Conservation (phyloP, 495 filamentous ascomycete species). For the Trichocladium antarcticum region DNA sequence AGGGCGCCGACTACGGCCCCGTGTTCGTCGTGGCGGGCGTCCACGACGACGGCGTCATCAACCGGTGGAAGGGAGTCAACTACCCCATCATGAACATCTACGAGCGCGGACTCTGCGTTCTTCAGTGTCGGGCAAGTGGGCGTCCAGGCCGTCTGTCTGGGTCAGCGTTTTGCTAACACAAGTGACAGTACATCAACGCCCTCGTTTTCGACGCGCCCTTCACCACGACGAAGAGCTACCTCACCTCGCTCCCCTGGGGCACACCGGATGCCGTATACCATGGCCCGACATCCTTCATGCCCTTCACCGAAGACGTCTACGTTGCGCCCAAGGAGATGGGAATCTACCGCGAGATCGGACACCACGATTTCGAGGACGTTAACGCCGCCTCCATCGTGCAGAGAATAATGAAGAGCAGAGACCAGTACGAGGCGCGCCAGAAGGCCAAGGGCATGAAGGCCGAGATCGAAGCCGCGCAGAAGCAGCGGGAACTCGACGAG, state of each 20-base stretch:
- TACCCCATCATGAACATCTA: conserved; percentile 99
- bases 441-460: conserved; percentile 77
- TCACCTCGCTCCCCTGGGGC: conserved; percentile 63
- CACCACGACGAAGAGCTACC: conserved; percentile 61
- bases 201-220: conserved; percentile 86
- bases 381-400: conserved; percentile 89
- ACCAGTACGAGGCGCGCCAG: conserved; percentile 83
- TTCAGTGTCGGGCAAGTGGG: conserved; percentile 71
- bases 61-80: conserved; percentile 90
- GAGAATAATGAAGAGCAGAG: conserved; percentile 72
- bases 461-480: conserved; percentile 52
- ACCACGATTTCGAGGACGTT: conserved; percentile 71
- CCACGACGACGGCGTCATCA: conserved; percentile 89
- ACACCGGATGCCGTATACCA: conserved; percentile 80
- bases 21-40: conserved; percentile 83
- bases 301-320: conserved; percentile 79
- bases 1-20: conserved; percentile 63
- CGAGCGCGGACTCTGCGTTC: conserved; percentile 86
- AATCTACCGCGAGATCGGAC: conserved; percentile 60
- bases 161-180: conserved; percentile 1
- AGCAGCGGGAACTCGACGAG: conserved; percentile 44
- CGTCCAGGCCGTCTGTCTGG: background rate
- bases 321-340: conserved; percentile 62
- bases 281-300: conserved; percentile 86
- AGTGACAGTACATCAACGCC: conserved; percentile 64